Base-by-base conservation (phyloP, 306 rosid species). In the Ormosia emarginata region DNA sequence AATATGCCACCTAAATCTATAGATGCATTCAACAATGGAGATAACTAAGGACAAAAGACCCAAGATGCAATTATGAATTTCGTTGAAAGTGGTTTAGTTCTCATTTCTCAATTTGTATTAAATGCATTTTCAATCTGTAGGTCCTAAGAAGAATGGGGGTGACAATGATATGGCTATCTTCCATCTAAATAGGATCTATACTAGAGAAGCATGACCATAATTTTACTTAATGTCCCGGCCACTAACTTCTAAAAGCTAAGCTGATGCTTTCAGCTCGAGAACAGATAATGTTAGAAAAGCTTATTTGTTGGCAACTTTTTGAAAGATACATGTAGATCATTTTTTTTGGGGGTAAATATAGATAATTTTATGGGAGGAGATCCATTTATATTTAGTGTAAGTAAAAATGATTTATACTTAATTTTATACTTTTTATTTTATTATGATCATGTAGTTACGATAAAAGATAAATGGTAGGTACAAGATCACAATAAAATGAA, bases 1-100 rank as follows among this genome's bases (percentile, higher is more conserved):
- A 89, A 84, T 91, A 71, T 83, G 79, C 81, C 62, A 90, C 84
- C 90, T 81, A 89, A 89, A 79, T 81, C 59, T 53, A 58, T 67
- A 62, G 85, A 79, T 67, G 69, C 81, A 65, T 74, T 79, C n/a
- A 33, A 79, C 55, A 47, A 72, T 39, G 64, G 50, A 64, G 75
- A 82, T 83, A 40, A 40, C 37, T 2, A 72, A 63, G 50, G 76
- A 67, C 17, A 71, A 15, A 58, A 63, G 82, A 68, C 62, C 73
- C 40, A 73, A 72, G 6, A 71, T 24, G 79, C 88, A 90, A 81
- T 86, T 79, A 86, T 88, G 77, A 71, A 74, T 71, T 70, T 81
- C 43, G 91, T 84, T 89, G 91, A 87, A 87, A 74, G 86, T 82
- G 77, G 83, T 46, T 72, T 67, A 75, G 47, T 70, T 78, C 77